These are phyloP conservation scores for Alisma plantagoaquatica DNA, from an alignment of 106 monocot genomes.

Conservation along the genomic window DNA sequence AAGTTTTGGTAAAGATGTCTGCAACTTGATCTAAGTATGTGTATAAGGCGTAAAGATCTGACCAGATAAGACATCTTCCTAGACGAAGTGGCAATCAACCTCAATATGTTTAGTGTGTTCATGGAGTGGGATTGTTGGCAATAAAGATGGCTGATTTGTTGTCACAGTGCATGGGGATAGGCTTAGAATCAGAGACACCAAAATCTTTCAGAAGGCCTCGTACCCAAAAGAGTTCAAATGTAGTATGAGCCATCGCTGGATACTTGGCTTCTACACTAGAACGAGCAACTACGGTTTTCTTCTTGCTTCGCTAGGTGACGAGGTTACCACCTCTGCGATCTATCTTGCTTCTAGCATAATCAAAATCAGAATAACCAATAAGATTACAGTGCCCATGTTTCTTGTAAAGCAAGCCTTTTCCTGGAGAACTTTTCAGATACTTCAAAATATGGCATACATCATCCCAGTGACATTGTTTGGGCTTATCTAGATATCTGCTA, in stretches of 20 bases:
- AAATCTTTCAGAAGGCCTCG: neutral
- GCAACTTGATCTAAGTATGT: neutral
- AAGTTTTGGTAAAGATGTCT: neutral
- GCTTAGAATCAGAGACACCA: neutral
- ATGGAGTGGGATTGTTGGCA: neutral
- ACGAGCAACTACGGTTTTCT: neutral
- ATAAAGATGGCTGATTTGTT: neutral
- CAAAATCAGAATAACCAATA: slow-evolving; percentile 3
- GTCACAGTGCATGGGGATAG: neutral
- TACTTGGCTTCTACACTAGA: slow-evolving; percentile 4
- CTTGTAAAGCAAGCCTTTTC: too few relatives aligned
- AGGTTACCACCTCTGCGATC: slow-evolving; percentile 6
- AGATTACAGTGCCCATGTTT: too few relatives aligned
- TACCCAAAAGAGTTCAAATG: neutral
- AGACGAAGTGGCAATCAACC: neutral
- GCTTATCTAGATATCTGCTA: too few relatives aligned
- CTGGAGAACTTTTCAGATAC: too few relatives aligned
- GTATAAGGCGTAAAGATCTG: neutral
- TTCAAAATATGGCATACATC: too few relatives aligned
- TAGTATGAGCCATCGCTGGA: slow-evolving; percentile 2
- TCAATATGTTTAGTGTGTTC: neutral
- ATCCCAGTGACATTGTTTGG: too few relatives aligned
- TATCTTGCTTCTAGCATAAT: neutral
- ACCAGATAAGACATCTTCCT: neutral
- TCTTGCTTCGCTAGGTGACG: slow-evolving; percentile 1